phyloP scores from a whole-genome alignment of 352 stramenopile genomes.

The Phytopythium vexans region DNA sequence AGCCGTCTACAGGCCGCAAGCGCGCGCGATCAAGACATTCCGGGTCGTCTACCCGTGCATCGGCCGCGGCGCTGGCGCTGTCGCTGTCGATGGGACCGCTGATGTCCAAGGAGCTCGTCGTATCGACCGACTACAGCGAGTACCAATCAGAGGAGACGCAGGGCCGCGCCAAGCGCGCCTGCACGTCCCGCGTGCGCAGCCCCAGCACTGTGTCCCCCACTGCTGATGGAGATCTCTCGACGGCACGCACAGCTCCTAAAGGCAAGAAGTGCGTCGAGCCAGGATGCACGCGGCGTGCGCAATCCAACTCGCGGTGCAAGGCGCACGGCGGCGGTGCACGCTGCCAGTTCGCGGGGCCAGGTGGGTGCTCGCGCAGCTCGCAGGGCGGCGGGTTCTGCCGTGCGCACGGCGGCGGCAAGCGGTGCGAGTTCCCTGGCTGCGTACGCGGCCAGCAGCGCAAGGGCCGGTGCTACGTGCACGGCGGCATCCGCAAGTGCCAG shows the following conservation, averaged over 20 bases:
- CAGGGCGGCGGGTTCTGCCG: conserved; percentile 80
- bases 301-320: conserved; percentile 85
- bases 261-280: conserved; percentile 75
- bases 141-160: background rate
- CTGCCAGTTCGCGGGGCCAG: conserved; percentile 58
- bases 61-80: conserved; percentile 11
- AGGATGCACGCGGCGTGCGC: conserved; percentile 55
- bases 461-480: conserved; percentile 80
- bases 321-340: conserved; percentile 68
- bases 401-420: conserved; percentile 77
- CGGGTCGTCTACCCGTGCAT: no score
- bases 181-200: background rate
- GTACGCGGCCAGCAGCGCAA: conserved; percentile 76
- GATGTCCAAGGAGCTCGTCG: conserved; percentile 32
- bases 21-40: background rate
- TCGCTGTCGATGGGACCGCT: conserved; percentile 7
- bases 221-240: conserved; percentile 15
- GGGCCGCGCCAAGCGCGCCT: background rate
- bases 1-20: background rate
- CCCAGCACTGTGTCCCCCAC: conserved; percentile 1
- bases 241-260: conserved; percentile 28
- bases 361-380: conserved; percentile 65
- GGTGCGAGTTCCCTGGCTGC: conserved; percentile 73
- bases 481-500: conserved; percentile 81
- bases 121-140: conserved; percentile 20